Evolutionary conservation across 805 yeast genomes (phyloP).

Genomic region (Metschnikowia matae): DNA sequence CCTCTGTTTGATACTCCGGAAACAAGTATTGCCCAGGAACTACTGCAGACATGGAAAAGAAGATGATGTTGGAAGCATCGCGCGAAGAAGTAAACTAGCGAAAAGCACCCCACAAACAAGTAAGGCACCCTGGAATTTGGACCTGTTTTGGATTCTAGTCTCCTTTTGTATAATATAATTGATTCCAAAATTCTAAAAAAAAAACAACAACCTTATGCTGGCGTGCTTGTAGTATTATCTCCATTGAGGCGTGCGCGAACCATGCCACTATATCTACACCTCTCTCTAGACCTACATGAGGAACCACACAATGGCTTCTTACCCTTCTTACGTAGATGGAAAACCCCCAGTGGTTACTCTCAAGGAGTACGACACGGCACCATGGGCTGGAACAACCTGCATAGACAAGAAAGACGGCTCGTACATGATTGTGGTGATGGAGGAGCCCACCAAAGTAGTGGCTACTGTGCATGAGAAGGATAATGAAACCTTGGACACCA

Average conservation of each 20-base stretch:
- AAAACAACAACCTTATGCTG: neutral
- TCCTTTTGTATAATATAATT: too few species aligned
- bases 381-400: constrained; percentile 50
- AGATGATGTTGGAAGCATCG: constrained; percentile 3
- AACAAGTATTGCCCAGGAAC: constrained; percentile 76
- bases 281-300: neutral
- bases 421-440: constrained; percentile 45
- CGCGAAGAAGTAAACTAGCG: neutral
- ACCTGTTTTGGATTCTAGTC: neutral
- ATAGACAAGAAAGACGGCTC: constrained; percentile 35
- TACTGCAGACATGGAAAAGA: constrained; percentile 15
- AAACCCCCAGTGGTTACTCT: constrained; percentile 46
- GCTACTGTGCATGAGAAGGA: constrained; percentile 40
- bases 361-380: constrained; percentile 46
- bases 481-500: constrained; percentile 35
- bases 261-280: neutral
- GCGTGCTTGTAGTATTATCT: neutral
- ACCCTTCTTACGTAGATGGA: constrained; percentile 43
- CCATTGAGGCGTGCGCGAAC: neutral
- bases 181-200: neutral
- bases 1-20: constrained; percentile 44
- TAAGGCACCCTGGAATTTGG: neutral
- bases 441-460: constrained; percentile 40
- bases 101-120: neutral
- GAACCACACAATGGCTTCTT: constrained; percentile 15